Evolutionary conservation across 352 stramenopile species (phyloP).

Genomic region (Phytophthora ramorum): DNA sequence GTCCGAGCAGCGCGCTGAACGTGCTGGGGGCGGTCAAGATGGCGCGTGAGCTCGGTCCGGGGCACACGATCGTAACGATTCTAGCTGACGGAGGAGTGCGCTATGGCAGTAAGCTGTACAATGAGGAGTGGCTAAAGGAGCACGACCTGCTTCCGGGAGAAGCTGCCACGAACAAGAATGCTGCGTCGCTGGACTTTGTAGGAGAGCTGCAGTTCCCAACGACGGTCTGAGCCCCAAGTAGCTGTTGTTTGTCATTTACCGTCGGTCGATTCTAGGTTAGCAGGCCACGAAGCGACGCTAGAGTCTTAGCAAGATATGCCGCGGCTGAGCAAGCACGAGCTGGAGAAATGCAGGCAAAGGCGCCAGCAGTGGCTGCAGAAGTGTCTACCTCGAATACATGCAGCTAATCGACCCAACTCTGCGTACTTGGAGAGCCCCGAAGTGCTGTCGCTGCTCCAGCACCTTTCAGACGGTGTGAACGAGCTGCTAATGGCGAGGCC

Average conservation of each 20-base stretch:
- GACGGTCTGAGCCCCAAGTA: background rate
- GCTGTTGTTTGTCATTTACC: no score
- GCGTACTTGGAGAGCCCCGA: slow-evolving; percentile 39
- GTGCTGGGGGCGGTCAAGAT: slow-evolving; percentile 84
- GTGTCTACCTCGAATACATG: slow-evolving; percentile 34
- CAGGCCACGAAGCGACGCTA: slow-evolving; percentile 9
- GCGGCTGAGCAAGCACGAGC: slow-evolving; percentile 21
- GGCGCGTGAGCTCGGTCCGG: slow-evolving; percentile 67
- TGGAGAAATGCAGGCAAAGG: slow-evolving; percentile 23
- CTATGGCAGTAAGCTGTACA: slow-evolving; percentile 88
- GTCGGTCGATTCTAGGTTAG: background rate
- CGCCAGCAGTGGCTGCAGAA: slow-evolving; percentile 38
- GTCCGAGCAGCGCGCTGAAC: slow-evolving; percentile 83
- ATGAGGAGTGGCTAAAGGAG: slow-evolving; percentile 70
- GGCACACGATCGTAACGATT: slow-evolving; percentile 83
- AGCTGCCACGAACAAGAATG: no score
- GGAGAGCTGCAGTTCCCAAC: background rate
- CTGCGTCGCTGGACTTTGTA: background rate
- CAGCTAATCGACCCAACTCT: slow-evolving; percentile 47
- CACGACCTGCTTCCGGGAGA: slow-evolving; percentile 51
- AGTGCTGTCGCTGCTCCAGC: slow-evolving; percentile 52
- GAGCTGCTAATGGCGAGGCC: slow-evolving; percentile 58
- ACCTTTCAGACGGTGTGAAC: slow-evolving; percentile 56
- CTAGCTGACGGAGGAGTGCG: slow-evolving; percentile 82
- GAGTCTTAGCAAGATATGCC: slow-evolving; percentile 12